Conservation (phyloP, 176 grass and related monocot genomes). For the Hordeum marinum region DNA sequence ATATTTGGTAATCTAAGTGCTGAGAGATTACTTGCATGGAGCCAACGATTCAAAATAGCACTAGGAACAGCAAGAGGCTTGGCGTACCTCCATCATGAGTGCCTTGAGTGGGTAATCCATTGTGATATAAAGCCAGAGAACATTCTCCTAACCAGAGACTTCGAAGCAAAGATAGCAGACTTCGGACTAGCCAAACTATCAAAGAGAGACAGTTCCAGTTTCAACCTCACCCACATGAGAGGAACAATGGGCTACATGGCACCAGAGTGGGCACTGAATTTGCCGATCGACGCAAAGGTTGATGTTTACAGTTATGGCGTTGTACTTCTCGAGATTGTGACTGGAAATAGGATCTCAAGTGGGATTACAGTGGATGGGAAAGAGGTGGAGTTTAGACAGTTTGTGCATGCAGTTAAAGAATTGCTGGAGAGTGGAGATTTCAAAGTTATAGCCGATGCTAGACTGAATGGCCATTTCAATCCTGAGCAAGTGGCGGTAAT, state of each 20-base stretch:
- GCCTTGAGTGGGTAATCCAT: constrained; percentile 76
- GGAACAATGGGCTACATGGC: constrained; percentile 77
- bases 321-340: constrained; percentile 59
- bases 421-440: constrained; percentile 29
- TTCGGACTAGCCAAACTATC: constrained; percentile 67
- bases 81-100: constrained; percentile 81
- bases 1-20: constrained; percentile 45
- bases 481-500: constrained; percentile 31
- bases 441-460: constrained; percentile 40
- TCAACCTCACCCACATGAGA: constrained; percentile 47
- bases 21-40: constrained; percentile 47
- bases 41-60: constrained; percentile 68
- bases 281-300: constrained; percentile 48
- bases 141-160: constrained; percentile 61
- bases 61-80: constrained; percentile 53
- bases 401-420: constrained; percentile 30
- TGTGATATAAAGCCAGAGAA: constrained; percentile 86
- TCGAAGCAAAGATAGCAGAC: constrained; percentile 73
- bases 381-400: constrained; percentile 13
- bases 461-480: constrained; percentile 37
- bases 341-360: constrained; percentile 44
- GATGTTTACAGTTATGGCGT: constrained; percentile 61
- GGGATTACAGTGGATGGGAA: constrained; percentile 21
- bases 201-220: constrained; percentile 36
- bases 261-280: constrained; percentile 53